These are phyloP conservation scores for Plasmodium reichenowi DNA, from an alignment of 169 alveolate species.

Conservation along the genomic window DNA sequence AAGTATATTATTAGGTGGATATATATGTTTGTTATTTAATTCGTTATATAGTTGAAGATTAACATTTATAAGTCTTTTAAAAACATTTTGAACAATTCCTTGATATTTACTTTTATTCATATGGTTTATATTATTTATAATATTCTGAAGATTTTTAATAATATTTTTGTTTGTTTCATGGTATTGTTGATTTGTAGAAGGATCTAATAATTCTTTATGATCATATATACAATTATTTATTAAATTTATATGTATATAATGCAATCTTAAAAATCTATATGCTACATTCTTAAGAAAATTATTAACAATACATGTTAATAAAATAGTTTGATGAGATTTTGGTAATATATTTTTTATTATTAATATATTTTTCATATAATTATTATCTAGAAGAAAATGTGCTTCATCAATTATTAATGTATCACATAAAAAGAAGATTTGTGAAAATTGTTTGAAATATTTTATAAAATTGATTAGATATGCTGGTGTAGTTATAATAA, in stretches of 20 bases:
- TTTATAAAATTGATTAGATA: constrained; percentile 36
- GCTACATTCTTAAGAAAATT: constrained; percentile 60
- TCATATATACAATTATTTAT: constrained; percentile 64
- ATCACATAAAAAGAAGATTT: constrained; percentile 65
- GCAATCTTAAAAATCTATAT: constrained; percentile 58
- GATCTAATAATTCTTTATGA: not conserved
- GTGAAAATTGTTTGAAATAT: constrained; percentile 14
- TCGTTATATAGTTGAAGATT: no score
- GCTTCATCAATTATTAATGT: constrained; percentile 72
- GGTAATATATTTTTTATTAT: constrained; percentile 57
- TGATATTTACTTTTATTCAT: no score
- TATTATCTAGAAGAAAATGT: constrained; percentile 44
- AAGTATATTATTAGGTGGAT: no score
- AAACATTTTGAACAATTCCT: no score
- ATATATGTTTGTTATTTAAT: no score
- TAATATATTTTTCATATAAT: constrained; percentile 54
- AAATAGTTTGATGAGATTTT: constrained; percentile 62
- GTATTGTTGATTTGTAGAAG: no score
- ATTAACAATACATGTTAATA: constrained; percentile 61
- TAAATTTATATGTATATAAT: constrained; percentile 64
- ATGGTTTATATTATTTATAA: no score
- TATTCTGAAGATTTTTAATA: no score
- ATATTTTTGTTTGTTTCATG: no score
- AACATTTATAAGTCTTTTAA: no score
- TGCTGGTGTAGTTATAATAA: constrained; percentile 66